phyloP scores from a whole-genome alignment of 108 stramenopile genomes.

The Nannochloropsis gaditana region DNA sequence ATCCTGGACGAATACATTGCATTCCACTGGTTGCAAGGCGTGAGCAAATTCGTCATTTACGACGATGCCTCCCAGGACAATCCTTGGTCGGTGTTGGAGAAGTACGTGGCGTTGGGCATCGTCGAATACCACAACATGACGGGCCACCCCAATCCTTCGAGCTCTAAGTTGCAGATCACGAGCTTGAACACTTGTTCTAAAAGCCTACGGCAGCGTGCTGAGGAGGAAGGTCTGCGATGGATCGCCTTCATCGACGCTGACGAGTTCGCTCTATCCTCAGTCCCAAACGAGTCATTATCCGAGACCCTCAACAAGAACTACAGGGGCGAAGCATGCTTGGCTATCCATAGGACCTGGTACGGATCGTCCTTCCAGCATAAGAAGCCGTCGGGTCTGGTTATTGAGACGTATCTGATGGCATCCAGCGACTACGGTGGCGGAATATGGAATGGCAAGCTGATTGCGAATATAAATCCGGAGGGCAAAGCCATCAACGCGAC shows the following conservation, averaged over 20 bases:
- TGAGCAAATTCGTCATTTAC: background rate
- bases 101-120: too few species aligned
- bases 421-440: background rate
- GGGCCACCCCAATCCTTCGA: too few species aligned
- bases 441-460: background rate
- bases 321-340: background rate
- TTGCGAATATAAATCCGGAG: background rate
- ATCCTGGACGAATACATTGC: slow-evolving; percentile 5
- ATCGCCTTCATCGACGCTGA: background rate
- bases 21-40: background rate
- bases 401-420: background rate
- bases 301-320: background rate
- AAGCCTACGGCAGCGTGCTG: background rate
- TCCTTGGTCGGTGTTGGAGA: too few species aligned
- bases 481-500: background rate
- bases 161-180: background rate
- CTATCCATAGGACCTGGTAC: background rate
- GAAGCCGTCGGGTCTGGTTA: background rate
- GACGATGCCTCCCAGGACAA: background rate
- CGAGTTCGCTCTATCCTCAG: background rate
- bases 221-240: background rate
- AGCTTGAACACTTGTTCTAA: background rate
- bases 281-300: background rate
- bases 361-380: background rate
- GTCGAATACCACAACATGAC: too few species aligned